Conservation (phyloP, 2,329 filamentous ascomycete genomes). For the Trichoderma sp. region DNA sequence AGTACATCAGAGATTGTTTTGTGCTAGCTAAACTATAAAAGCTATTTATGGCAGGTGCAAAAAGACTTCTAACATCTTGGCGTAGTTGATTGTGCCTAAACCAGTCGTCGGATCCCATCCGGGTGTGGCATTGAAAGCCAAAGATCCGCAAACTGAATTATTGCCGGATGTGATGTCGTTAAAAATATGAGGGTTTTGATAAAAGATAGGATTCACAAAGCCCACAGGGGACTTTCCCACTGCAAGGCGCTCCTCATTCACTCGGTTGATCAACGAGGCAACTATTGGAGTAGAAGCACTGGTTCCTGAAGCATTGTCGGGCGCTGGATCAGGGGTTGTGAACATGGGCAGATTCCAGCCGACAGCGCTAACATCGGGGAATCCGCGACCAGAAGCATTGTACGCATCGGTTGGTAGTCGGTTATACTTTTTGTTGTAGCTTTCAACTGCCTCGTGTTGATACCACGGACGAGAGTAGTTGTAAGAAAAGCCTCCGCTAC, state of each 20-base stretch:
- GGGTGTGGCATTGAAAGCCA: slow-evolving; percentile 12
- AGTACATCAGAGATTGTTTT: background rate
- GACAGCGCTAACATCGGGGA: slow-evolving; percentile 2
- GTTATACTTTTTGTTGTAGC: background rate
- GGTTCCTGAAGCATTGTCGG: background rate
- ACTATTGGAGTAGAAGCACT: slow-evolving; percentile 27
- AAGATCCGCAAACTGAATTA: slow-evolving; percentile 18
- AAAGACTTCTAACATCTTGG: slow-evolving; percentile 14
- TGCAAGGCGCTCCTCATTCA: slow-evolving; percentile 27
- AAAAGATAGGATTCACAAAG: background rate
- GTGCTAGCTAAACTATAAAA: background rate
- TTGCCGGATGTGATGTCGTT: slow-evolving; percentile 22
- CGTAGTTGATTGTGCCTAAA: slow-evolving; percentile 23
- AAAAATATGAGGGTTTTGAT: background rate
- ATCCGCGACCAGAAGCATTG: background rate
- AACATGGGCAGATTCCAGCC: background rate
- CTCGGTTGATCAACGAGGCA: slow-evolving; percentile 26
- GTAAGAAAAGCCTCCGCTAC: background rate
- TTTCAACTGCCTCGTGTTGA: background rate
- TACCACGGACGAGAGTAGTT: background rate
- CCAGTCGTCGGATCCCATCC: slow-evolving; percentile 25
- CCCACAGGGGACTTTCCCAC: slow-evolving; percentile 35
- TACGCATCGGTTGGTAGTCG: background rate
- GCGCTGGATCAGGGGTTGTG: background rate
- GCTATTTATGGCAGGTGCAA: background rate